A percentile compares a stretch with the other conserved stretches of the same genome.
Evolutionary conservation across 1,139 yeast species (phyloP).

Genomic region (Wickerhamomyces sp.): DNA sequence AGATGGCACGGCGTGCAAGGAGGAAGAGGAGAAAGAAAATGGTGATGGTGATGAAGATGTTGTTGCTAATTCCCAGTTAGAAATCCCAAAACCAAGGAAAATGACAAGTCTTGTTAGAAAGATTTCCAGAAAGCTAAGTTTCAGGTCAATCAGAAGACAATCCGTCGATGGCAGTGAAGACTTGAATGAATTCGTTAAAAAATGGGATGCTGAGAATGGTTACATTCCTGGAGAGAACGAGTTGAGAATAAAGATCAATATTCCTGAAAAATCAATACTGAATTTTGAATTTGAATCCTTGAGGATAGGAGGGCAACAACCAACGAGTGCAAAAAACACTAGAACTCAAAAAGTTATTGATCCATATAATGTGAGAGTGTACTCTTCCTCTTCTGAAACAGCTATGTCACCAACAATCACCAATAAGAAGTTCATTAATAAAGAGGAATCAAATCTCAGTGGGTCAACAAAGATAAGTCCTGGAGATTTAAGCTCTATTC

Average conservation of each 20-base stretch:
- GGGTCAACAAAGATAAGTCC: conserved; percentile 6
- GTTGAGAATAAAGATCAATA: too few relatives aligned
- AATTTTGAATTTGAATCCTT: too few relatives aligned
- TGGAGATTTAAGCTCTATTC: not conserved
- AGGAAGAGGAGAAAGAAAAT: conserved; percentile 1
- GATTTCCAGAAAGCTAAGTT: conserved; percentile 2
- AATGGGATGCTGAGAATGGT: too few relatives aligned
- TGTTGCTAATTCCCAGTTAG: too few relatives aligned
- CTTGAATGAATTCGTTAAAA: too few relatives aligned
- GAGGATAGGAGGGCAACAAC: not conserved
- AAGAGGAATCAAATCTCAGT: conserved; percentile 1
- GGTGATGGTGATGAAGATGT: too few relatives aligned
- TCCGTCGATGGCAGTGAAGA: too few relatives aligned
- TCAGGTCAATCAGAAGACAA: not conserved
- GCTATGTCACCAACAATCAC: not conserved
- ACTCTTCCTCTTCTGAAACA: not conserved
- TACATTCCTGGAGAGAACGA: too few relatives aligned
- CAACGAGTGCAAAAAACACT: not conserved
- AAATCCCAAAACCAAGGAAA: conserved; percentile 2
- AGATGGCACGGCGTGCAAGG: conserved; percentile 2
- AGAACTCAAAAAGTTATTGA: not conserved
- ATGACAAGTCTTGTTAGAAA: conserved; percentile 4
- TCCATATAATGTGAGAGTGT: not conserved
- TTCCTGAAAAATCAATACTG: too few relatives aligned
- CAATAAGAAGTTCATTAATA: not conserved